Base-by-base conservation (phyloP, 1,139 yeast species). In the Kodamaea anthophila region DNA sequence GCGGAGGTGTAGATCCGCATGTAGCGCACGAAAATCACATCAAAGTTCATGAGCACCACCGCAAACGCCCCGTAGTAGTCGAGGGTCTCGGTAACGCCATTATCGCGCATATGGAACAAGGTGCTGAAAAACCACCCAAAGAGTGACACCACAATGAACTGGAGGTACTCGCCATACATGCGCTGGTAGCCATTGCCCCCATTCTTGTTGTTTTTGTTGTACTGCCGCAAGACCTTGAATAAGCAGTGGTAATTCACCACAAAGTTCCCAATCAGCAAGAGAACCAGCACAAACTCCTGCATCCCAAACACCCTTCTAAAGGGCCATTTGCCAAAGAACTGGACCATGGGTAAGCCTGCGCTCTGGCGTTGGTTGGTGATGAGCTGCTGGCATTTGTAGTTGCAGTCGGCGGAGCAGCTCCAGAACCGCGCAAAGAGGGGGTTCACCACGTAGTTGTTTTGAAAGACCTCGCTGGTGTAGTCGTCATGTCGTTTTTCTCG, bases 321-420 rank as follows among this genome's bases (percentile, higher is more conserved):
- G 3, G 72, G 72, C 73, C 73, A 66, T 38, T 66, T 66, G 6
- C 73, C 73, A 33, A 54, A 51, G 37, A 64, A 66, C 36, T 66
- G 68, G 9, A 65, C 67, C 47, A 60, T 47, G 3, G 52, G 51
- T 9, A 42, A 38, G 3, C 52, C 51, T 1, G 34, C 24, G 5
- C 16, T 15, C 13, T 36, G 31, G 19, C 68, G 40, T 15, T 39
- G 39, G 18, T 49, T 43, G 4, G 67, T 60, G 19, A 65, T 42
- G 9, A 53, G 37, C 36, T 62, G 71, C 37, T 55, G 65, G 39
- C 73, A 66, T 34, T 62, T 56, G 40, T 66, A 66, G 34, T 53
- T 50, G 42, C 73, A 66, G 35, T 65, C 63, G 37, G 56, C 53
- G 1, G 31, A 37, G 39, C 71, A 65, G 32, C 55, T 53, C 73